Evolutionary conservation across 805 yeast species (phyloP), one percentile per base, ranked within the genome.

Genomic region (Wickerhamiella cacticola): DNA sequence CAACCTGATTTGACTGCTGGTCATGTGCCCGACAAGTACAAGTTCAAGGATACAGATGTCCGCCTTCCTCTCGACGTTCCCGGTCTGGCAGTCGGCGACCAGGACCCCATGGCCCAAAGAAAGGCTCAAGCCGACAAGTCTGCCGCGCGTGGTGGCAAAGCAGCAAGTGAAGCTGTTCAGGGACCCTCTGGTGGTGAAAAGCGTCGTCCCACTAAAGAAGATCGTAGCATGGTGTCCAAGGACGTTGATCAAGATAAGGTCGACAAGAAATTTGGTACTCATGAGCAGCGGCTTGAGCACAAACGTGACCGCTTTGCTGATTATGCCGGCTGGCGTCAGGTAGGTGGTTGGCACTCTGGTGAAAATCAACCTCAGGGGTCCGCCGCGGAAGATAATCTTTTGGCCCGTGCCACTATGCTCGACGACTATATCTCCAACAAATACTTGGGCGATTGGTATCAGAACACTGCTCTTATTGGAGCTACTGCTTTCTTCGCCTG

Each of bases 381-480:
- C 31, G 94, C 85, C 56, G 68, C 79, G 48, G 41, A 35, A 29
- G 71, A 75, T 53, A 95, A 87, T 62, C 68, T 87, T 55, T 65
- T 78, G 50, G 72, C 80, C 21, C 73, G 75, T 21, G 78, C 86
- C 18, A 84, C 96, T 0, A 58, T 82, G 29, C 68, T 88, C 50
- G 96, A 87, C 58, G 72, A 75, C 50, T 75, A 80, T 57, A 66
- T 92, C 47, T 94, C 94, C 6, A 81, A 84, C 24, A 70, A 66
- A 31, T 74, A 77, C 13, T 84, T 82, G 57, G 98, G 98, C 46
- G 97, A 92, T 61, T 92, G 98, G 98, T 92, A 81, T 61, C 97
- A 92, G 63, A 80, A 81, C 46, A 79, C 80, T n/a, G 95, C 76
- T 0, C 71, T 79, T 31, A 67, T 86, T 50, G 69, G 82, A 25